Evolutionary conservation across 2,329 filamentous ascomycete genomes (phyloP).

Genomic region (Curvularia sp.): DNA sequence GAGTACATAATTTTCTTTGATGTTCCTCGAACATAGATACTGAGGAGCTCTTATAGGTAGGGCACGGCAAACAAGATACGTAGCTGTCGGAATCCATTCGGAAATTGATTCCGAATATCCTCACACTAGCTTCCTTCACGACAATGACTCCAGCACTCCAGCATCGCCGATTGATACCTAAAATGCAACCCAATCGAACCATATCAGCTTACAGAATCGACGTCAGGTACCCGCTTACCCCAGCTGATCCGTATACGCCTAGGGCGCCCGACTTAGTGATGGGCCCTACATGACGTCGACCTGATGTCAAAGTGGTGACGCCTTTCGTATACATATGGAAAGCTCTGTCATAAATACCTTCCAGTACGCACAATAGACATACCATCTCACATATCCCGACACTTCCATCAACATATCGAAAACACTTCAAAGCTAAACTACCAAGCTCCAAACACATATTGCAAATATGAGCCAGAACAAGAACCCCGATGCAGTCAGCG

Average conservation of each 20-base stretch:
- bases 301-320: slow-evolving; percentile 27
- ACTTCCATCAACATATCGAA: background rate
- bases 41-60: background rate
- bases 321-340: slow-evolving; percentile 10
- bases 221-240: slow-evolving; percentile 11
- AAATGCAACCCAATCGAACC: background rate
- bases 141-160: background rate
- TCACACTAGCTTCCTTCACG: slow-evolving; percentile 1
- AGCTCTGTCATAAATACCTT: background rate
- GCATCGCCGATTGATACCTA: slow-evolving; percentile 10
- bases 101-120: slow-evolving; percentile 4
- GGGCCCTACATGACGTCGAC: slow-evolving; percentile 20
- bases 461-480: slow-evolving; percentile 58
- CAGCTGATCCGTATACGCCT: slow-evolving; percentile 1
- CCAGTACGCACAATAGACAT: background rate
- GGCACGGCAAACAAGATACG: background rate
- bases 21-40: background rate
- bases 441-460: slow-evolving; percentile 19
- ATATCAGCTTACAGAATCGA: background rate
- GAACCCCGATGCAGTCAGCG: slow-evolving; percentile 62
- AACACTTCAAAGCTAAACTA: background rate
- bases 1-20: too few relatives aligned
- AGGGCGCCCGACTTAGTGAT: background rate
- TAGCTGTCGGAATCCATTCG: background rate
- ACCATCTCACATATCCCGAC: background rate